Percentiles rank a stretch among this genome's conserved stretches.
Evolutionary conservation across 306 rosid genomes (phyloP).

Genomic region (Trifolium subterraneum): DNA sequence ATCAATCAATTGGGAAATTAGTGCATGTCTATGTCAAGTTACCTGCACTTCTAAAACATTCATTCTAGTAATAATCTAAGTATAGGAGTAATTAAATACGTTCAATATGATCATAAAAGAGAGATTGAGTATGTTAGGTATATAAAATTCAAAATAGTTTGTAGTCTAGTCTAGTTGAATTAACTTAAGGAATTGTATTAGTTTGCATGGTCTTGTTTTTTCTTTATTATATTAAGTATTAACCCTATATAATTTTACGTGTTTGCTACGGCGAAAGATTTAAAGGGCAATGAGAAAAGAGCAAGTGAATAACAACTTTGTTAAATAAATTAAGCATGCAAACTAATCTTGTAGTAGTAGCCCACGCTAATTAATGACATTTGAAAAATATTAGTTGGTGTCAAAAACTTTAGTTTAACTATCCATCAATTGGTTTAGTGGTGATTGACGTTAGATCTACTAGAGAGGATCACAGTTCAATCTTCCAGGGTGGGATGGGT

Average conservation of each 20-base stretch:
- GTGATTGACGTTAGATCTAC: too few relatives aligned
- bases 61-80: conserved; percentile 1
- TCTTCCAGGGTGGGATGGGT: too few relatives aligned
- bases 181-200: background rate
- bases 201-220: background rate
- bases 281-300: background rate
- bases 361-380: background rate
- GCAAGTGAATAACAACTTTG: background rate
- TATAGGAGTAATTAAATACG: conserved; percentile 12
- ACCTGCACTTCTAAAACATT: background rate
- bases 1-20: background rate
- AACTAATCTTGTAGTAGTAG: background rate
- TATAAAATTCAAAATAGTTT: background rate
- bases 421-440: too few relatives aligned
- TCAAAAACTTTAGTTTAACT: too few relatives aligned
- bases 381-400: too few relatives aligned
- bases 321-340: conserved; percentile 4
- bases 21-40: background rate
- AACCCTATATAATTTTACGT: conserved; percentile 16
- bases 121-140: background rate
- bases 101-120: conserved; percentile 15
- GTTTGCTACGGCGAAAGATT: conserved; percentile 25
- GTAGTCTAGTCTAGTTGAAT: background rate
- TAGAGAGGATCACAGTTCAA: too few relatives aligned
- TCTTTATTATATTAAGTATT: background rate